Evolutionary conservation across 345 rosid genomes (phyloP).

Genomic region (Toxicodendron radicans): DNA sequence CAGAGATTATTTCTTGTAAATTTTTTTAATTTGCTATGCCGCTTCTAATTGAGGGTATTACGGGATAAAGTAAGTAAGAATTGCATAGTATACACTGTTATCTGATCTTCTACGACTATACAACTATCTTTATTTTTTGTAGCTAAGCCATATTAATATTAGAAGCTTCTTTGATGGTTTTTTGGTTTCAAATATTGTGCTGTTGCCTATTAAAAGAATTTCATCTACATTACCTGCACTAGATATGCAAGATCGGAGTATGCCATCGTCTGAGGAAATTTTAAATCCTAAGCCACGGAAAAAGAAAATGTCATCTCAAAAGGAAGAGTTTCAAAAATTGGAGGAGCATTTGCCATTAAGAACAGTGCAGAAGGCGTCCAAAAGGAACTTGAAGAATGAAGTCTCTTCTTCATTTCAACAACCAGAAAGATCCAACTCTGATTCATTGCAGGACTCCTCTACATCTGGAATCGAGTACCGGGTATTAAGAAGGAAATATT

Average conservation of each 20-base stretch:
- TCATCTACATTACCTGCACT: too few species aligned
- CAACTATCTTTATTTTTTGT: too few species aligned
- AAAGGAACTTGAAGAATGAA: constrained; percentile 44
- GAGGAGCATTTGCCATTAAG: constrained; percentile 27
- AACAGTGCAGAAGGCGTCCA: constrained; percentile 40
- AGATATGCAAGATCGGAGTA: constrained; percentile 59
- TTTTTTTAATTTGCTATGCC: not conserved
- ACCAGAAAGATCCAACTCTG: constrained; percentile 65
- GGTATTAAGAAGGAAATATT: constrained; percentile 63
- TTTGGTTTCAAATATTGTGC: not conserved
- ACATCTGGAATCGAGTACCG: constrained; percentile 66
- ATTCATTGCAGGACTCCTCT: constrained; percentile 61
- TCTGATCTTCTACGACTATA: too few species aligned
- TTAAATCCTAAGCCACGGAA: constrained; percentile 38
- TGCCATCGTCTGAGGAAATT: constrained; percentile 47
- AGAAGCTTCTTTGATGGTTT: too few species aligned
- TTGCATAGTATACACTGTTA: too few species aligned
- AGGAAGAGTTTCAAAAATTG: constrained; percentile 28
- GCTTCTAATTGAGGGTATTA: not conserved
- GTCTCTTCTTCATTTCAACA: constrained; percentile 51
- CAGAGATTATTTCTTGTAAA: not conserved
- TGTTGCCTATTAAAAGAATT: not conserved
- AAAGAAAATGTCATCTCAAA: constrained; percentile 40
- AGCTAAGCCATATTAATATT: not conserved
- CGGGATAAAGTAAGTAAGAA: too few species aligned